These are phyloP conservation scores for Rhizoctonia solani DNA, from an alignment of 1,284 basidiomycete genomes.

Conservation along the genomic window DNA sequence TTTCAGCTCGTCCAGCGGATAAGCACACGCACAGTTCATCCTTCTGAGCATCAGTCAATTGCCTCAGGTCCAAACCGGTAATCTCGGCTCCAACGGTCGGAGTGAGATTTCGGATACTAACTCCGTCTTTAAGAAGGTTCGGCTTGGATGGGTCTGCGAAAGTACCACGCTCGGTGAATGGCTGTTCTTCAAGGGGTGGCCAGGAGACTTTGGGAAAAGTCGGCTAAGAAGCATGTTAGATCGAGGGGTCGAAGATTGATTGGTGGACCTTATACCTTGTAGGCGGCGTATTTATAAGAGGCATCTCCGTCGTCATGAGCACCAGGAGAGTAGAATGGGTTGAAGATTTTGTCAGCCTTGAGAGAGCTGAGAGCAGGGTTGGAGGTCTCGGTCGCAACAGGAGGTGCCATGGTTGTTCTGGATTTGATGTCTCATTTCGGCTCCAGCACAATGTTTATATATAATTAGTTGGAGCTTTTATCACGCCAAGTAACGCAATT, in stretches of 20 bases:
- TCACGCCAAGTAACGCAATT: too few relatives aligned
- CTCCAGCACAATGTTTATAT: too few relatives aligned
- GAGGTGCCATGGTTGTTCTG: constrained; percentile 1
- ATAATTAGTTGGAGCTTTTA: too few relatives aligned
- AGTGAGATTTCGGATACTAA: constrained; percentile 47
- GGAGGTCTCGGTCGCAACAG: constrained; percentile 13
- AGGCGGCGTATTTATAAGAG: constrained; percentile 60
- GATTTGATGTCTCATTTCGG: neutral
- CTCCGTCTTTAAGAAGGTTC: constrained; percentile 43
- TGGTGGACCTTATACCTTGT: constrained; percentile 54
- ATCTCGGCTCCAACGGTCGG: constrained; percentile 51
- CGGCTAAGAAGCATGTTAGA: constrained; percentile 52
- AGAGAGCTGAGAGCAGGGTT: neutral
- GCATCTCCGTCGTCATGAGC: constrained; percentile 56
- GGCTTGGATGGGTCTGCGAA: constrained; percentile 47
- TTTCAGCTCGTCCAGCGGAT: neutral
- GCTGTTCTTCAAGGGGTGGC: constrained; percentile 62
- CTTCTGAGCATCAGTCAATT: constrained; percentile 49
- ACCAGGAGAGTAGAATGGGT: constrained; percentile 69
- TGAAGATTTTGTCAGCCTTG: constrained; percentile 48
- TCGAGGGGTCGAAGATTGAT: neutral
- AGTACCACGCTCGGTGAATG: constrained; percentile 65
- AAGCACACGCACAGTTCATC: constrained; percentile 50
- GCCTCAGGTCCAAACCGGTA: constrained; percentile 48
- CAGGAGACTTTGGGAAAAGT: constrained; percentile 65